Evolutionary conservation across 164 flowering plant genomes (phyloP), one percentile per base, ranked within the genome.

Genomic region (Nymphaea colorata): DNA sequence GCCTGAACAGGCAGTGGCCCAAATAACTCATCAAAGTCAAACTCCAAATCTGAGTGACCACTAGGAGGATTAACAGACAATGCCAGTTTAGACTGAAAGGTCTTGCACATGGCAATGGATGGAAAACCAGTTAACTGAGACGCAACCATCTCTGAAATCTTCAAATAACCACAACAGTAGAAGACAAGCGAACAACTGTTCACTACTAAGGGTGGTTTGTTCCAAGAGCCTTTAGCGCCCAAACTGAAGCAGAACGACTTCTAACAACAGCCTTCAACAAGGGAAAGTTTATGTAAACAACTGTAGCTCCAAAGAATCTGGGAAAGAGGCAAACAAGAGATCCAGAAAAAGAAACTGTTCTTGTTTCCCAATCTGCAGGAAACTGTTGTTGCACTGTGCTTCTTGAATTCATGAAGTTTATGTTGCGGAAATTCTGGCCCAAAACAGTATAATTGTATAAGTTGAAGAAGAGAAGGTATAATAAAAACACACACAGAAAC

Each of bases 301-400:
- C 73, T 6, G 83, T 71, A 64, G 80, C 73, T 66, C 93, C 90
- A 17, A 85, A 78, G 64, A 85, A 88, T 75, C 82, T 82, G 60
- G 93, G 89, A 63, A 88, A 82, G 6, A 88, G 64, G 82, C 88
- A 84, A 45, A 85, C 68, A 74, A 87, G 76, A 73, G 36, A 87
- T 82, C 86, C 86, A 85, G 84, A 81, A 78, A 78, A 85, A 82
- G 79, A 75, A 75, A 81, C 66, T 44, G 88, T 75, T 81, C 71
- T 82, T 82, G 90, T 86, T 87, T 87, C 97, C 97, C 86, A 79
- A 77, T 67, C 77, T 67, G 78, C 86, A 91, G 97, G 97, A 91
- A 91, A 91, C 93, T 42, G 72, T 45, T 44, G 86, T 82, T 87
- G 85, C 68, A 61, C 85, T 79, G 82, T 72, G 62, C 82, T 78